These are phyloP conservation scores for Tulasnella sp. DNA, from an alignment of 768 basidiomycete genomes.

Conservation along the genomic window DNA sequence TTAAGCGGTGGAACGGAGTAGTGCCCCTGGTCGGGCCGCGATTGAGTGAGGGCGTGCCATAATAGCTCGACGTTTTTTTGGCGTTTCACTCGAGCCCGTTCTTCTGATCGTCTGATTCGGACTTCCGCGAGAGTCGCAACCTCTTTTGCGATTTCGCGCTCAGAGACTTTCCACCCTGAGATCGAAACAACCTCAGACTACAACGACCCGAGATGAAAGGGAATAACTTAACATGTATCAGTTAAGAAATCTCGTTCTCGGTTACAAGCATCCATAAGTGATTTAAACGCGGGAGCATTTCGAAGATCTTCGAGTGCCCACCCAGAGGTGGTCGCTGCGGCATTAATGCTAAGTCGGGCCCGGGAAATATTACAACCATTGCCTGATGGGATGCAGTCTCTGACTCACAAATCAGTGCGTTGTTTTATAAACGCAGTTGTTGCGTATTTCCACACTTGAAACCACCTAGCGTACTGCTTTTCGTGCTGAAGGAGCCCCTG, in stretches of 20 bases:
- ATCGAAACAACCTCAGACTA: neutral
- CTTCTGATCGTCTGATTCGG: neutral
- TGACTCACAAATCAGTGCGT: neutral
- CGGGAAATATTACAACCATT: neutral
- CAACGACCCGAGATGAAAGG: neutral
- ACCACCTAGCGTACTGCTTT: neutral
- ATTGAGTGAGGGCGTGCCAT: neutral
- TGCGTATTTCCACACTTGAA: neutral
- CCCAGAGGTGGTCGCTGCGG: neutral
- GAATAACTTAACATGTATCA: neutral
- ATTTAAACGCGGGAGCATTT: neutral
- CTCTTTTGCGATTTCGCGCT: neutral
- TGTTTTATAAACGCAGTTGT: neutral
- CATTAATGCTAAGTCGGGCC: neutral
- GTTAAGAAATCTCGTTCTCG: neutral
- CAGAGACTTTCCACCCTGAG: neutral
- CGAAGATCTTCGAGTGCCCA: neutral
- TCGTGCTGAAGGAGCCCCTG: neutral
- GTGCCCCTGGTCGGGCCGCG: neutral
- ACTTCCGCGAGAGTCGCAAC: neutral
- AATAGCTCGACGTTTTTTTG: neutral
- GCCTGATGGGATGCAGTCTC: neutral
- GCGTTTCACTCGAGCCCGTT: neutral
- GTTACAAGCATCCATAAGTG: neutral
- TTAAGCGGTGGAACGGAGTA: neutral